Evolutionary conservation across 2,329 filamentous ascomycete genomes (phyloP).

Genomic region (Talaromyces sp.): DNA sequence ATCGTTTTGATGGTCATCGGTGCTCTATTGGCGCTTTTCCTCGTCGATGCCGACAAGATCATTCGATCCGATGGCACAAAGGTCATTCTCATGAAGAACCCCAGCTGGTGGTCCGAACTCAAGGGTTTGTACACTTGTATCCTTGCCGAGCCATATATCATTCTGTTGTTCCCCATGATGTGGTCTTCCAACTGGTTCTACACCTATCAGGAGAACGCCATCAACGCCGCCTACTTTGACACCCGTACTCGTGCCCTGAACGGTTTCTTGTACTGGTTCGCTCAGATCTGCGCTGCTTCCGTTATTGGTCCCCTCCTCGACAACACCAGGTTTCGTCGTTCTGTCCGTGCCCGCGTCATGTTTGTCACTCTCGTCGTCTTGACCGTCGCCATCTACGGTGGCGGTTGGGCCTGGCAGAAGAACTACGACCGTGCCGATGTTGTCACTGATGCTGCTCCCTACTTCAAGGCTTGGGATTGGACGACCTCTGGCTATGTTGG

Average conservation of each 20-base stretch:
- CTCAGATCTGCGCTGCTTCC: slow-evolving; percentile 65
- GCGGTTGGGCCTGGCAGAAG: slow-evolving; percentile 53
- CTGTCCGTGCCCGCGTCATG: slow-evolving; percentile 57
- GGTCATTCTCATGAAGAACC: slow-evolving; percentile 76
- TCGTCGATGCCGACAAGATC: slow-evolving; percentile 64
- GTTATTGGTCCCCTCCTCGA: slow-evolving; percentile 66
- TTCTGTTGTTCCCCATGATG: slow-evolving; percentile 69
- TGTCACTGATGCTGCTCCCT: no score
- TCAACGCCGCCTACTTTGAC: slow-evolving; percentile 62
- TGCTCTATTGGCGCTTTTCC: slow-evolving; percentile 59
- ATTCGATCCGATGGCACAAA: slow-evolving; percentile 67
- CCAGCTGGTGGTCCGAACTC: slow-evolving; percentile 69
- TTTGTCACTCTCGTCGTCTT: slow-evolving; percentile 56
- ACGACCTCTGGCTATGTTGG: slow-evolving; percentile 20
- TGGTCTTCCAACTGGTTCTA: slow-evolving; percentile 58
- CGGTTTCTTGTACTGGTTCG: slow-evolving; percentile 63
- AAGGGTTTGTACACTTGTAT: slow-evolving; percentile 68
- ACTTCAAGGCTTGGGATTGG: slow-evolving; percentile 21
- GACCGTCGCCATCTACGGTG: slow-evolving; percentile 68
- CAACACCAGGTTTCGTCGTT: slow-evolving; percentile 51
- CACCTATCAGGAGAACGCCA: slow-evolving; percentile 64
- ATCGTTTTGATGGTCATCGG: slow-evolving; percentile 67
- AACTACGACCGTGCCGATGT: slow-evolving; percentile 14
- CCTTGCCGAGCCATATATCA: slow-evolving; percentile 60
- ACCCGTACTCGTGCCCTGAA: slow-evolving; percentile 64